Evolutionary conservation across 2,329 filamentous ascomycete species (phyloP).

Genomic region (Cladosporium sp.): DNA sequence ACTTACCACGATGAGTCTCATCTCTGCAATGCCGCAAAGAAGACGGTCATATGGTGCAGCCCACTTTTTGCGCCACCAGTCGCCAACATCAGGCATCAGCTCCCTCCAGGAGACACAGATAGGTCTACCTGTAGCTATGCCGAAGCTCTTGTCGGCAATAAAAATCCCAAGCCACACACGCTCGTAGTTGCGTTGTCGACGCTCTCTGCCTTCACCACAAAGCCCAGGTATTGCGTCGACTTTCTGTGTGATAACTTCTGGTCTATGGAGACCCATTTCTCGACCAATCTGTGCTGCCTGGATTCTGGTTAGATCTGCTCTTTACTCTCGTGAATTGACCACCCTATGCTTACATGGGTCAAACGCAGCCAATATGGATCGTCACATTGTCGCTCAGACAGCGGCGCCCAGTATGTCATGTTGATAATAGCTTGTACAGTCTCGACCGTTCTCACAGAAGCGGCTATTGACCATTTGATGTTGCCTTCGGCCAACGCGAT

Average conservation of each 20-base stretch:
- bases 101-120: conserved; percentile 20
- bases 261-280: conserved; percentile 13
- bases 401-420: conserved; percentile 20
- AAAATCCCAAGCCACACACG: conserved; percentile 16
- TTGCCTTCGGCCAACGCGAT: conserved; percentile 12
- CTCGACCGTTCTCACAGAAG: conserved; percentile 17
- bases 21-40: conserved; percentile 13
- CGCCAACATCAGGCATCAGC: conserved; percentile 15
- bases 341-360: conserved; percentile 12
- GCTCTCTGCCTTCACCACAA: background rate
- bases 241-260: conserved; percentile 13
- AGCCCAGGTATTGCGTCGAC: conserved; percentile 15
- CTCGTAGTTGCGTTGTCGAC: conserved; percentile 15
- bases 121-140: conserved; percentile 14
- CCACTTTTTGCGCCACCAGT: conserved; percentile 12
- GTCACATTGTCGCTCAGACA: conserved; percentile 17
- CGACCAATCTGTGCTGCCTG: conserved; percentile 14
- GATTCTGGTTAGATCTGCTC: background rate
- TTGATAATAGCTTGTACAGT: conserved; percentile 18
- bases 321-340: background rate
- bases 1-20: conserved; percentile 15
- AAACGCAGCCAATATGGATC: conserved; percentile 19
- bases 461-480: conserved; percentile 18
- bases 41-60: conserved; percentile 12
- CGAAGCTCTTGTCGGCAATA: conserved; percentile 17